A percentile compares a stretch with the other conserved stretches of the same genome.
Conservation (phyloP, 1,284 basidiomycete species). For the Taiwanofungus camphoratus region DNA sequence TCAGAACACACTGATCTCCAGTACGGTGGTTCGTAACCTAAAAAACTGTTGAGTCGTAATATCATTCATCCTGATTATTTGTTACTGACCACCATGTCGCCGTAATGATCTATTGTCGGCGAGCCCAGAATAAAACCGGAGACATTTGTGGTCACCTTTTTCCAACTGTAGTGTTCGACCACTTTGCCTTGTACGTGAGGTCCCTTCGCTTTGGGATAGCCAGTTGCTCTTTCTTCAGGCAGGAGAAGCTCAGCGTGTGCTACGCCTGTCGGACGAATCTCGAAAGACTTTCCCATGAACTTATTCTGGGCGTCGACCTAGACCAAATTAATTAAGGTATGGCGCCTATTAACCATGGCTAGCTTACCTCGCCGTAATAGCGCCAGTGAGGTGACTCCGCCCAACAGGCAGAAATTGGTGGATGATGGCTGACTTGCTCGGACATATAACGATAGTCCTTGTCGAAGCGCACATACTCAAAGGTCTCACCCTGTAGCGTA, state of each 20-base stretch:
- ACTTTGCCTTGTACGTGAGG: constrained; percentile 44
- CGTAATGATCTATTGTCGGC: constrained; percentile 96
- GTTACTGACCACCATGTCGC: constrained; percentile 82
- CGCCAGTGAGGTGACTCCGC: constrained; percentile 87
- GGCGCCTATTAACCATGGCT: background rate
- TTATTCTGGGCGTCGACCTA: constrained; percentile 90
- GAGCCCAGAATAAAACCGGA: constrained; percentile 93
- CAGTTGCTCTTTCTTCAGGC: constrained; percentile 56
- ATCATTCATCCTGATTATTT: background rate
- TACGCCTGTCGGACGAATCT: constrained; percentile 92
- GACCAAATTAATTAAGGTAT: background rate
- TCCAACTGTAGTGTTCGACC: constrained; percentile 87
- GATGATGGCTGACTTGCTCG: constrained; percentile 96
- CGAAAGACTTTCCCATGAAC: constrained; percentile 95
- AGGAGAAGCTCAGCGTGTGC: constrained; percentile 87
- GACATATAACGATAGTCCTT: constrained; percentile 90
- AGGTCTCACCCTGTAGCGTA: constrained; percentile 69
- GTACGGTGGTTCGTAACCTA: constrained; percentile 91
- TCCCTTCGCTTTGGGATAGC: constrained; percentile 50
- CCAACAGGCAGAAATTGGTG: constrained; percentile 97
- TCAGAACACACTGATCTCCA: constrained; percentile 83
- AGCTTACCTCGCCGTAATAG: constrained; percentile 81
- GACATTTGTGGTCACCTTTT: constrained; percentile 91
- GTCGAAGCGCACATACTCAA: constrained; percentile 88
- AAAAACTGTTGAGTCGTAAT: too few species aligned